These are phyloP conservation scores for Diversispora eburnea DNA, from an alignment of 192 early-diverging fungal species.

Conservation along the genomic window DNA sequence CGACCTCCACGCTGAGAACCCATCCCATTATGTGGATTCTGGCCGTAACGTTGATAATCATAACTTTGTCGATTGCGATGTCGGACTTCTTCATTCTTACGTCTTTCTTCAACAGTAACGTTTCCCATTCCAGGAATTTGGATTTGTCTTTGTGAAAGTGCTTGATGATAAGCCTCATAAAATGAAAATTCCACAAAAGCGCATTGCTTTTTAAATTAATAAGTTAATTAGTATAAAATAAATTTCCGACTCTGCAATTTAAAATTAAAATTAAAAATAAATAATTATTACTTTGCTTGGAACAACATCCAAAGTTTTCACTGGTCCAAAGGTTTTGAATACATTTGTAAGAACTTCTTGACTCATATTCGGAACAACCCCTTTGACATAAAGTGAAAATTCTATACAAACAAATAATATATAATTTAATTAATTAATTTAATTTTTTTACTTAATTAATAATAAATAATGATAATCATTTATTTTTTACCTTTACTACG, in stretches of 20 bases:
- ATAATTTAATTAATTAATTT: not conserved
- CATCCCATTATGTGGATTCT: not conserved
- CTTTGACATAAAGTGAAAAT: constrained; percentile 63
- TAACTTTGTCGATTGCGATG: not conserved
- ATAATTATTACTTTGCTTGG: not conserved
- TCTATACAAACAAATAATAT: constrained; percentile 41
- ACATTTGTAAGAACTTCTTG: constrained; percentile 49
- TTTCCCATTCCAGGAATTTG: constrained; percentile 36
- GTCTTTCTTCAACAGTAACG: constrained; percentile 51
- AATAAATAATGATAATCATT: not conserved
- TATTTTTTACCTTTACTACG: not conserved
- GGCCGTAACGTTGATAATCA: not conserved
- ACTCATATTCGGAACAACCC: constrained; percentile 50
- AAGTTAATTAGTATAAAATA: not conserved
- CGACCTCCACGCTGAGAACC: constrained; percentile 3
- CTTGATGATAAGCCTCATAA: constrained; percentile 53
- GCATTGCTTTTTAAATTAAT: constrained; percentile 42
- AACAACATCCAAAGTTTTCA: constrained; percentile 59
- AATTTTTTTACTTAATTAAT: not conserved
- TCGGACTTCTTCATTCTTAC: not conserved
- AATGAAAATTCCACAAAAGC: constrained; percentile 72
- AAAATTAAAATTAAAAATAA: not conserved
- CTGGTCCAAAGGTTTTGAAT: constrained; percentile 55
- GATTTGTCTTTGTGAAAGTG: constrained; percentile 56
- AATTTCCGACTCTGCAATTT: not conserved